Evolutionary conservation across 2,329 filamentous ascomycete species (phyloP), one percentile per base, ranked within the genome.

Genomic region (Calycina marina): DNA sequence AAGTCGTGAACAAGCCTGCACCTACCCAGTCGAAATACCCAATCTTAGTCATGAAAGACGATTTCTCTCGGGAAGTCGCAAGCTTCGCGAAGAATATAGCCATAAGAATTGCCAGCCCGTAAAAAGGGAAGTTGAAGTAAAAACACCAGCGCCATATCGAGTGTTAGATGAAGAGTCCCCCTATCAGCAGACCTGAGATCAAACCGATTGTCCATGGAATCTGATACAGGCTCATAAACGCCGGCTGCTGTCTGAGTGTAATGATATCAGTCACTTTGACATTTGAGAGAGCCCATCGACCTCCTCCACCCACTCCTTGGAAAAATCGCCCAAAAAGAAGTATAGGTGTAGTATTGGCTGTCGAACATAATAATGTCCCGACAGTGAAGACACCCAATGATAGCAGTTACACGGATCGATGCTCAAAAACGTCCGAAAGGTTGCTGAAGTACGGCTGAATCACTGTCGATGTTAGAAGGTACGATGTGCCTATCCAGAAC

Each of bases 341-440:
- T 1, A 30, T 22, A 4, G 14, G 8, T 4, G 27, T n/a, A 14
- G 18, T 24, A 10, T 27, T 27, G 4, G 33, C 16, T 5, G 28
- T 13, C 16, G 28, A 24, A 14, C 15, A 15, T 6, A 30, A 16
- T 10, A 35, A 10, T 12, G 14, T 25, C 13, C 33, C 33, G 12
- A 22, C 16, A 5, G 30, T 22, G 55, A 79, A 79, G 15, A 74
- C 55, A 12, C 62, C 52, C 36, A 74, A 75, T 14, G 71, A 71
- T 4, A 66, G 42, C 12, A 78, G 55, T 17, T 78, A 55, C 30
- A 75, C 62, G 10, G 66, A 66, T 44, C 77, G 78, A 28, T 74
- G 59, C 3, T 73, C 74, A 16, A 34, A 36, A 37, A 78, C 76
- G 43, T 78, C 74, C 30, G 68, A 71, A 14, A 75, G 54, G 43